Base-by-base conservation (phyloP, 257 asterid genomes). In the Paulownia fortunei region DNA sequence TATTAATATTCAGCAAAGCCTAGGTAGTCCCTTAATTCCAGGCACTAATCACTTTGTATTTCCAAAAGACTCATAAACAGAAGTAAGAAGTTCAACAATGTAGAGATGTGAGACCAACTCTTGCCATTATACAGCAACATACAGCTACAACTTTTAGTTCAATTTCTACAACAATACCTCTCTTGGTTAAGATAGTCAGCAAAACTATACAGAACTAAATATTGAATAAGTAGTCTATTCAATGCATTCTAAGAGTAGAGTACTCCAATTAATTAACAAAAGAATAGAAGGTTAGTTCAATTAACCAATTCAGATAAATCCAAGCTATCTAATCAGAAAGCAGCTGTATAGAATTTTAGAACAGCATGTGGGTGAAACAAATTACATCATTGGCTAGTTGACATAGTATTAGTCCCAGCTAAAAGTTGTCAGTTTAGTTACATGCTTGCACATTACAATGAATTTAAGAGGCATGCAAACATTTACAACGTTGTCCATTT, bases 371-470 rank as follows among this genome's bases (percentile, higher is more conserved):
- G 68, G n/a, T 11, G 27, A 21, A 72, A 71, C 64, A 72, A 72
- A 32, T 70, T 19, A 72, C 4, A 2, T 56, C 26, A 16, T n/a
- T 55, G 16, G 39, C 5, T 30, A n/a, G 27, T 36, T 9, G 49
- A 63, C 18, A 58, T 39, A 55, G 9, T 56, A 42, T 41, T 58
- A 46, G 49, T 72, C 77, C 67, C 55, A 39, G 42, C 78, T 21
- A 37, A 3, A 55, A 42, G 56, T 37, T 37, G 16, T 62, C 19
- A 60, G 61, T 26, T n/a, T 56, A 56, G 26, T 8, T 8, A 32
- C 62, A 47, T 32, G 63, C 72, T 75, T 32, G 42, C 37, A 23
- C 24, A 74, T 75, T 62, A 21, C 21, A 66, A 41, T 41, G 72
- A 41, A 23, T 66, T 4, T n/a, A 66, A 41, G 37, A 21, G 72